Evolutionary conservation across 2,329 filamentous ascomycete species (phyloP), one percentile per base, ranked within the genome.

Genomic region (Xylariaceae sp.): DNA sequence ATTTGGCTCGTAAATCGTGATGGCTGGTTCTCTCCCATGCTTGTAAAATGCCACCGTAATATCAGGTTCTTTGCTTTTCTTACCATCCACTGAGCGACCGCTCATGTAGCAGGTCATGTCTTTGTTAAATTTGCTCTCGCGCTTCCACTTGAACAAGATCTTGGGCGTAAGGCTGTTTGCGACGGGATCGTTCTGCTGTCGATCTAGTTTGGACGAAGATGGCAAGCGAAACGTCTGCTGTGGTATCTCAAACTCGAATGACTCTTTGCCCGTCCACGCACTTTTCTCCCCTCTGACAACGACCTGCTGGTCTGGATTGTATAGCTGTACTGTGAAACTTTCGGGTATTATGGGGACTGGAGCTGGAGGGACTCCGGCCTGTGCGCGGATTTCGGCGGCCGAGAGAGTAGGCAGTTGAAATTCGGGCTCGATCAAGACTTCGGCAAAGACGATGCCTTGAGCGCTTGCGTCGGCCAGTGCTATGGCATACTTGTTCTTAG

Each of bases 1-100:
- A 71, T 98, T 98, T 4, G 94, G 91, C 74, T 99, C 91, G 77
- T 98, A 97, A 37, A 99, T 82, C 2, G 93, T 96, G 56, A 98
- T 75, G 26, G 74, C 71, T 31, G 76, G 78, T 66, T 93, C 76
- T 65, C 86, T 88, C 23, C 88, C 80, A 16, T 84, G 82, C 64
- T 89, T 87, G 79, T 93, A 96, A 67, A 98, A 83, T 2, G 92
- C 92, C n/a, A 98, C 82, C 0, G 92, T 93, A 65, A 98, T 98
- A 74, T 98, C 95, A 0, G 95, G 94, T 72, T 99, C 95, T 71
- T 91, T 94, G 77, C 82, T 90, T 79, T 91, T 91, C 75, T 88
- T 91, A 19, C 84, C 86, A 26, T 84, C 85, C 0, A 89, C 84
- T 11, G 86, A 89, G 71, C 87, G 90, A 14, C 94, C 93, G 0